Conservation (phyloP, 176 grass and related monocot species). For the Chloris gayana region DNA sequence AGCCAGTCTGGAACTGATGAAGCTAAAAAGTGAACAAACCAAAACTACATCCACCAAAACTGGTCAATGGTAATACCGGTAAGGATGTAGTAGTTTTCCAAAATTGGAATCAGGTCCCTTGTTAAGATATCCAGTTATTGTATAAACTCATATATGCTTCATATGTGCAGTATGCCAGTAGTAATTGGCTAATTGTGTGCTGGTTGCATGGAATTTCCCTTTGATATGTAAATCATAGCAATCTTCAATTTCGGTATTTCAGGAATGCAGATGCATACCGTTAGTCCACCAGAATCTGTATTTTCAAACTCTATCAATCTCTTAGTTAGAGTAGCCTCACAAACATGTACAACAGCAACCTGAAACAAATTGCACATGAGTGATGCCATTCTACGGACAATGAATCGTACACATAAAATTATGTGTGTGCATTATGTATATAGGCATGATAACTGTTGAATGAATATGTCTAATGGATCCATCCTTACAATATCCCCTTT, state of each 20-base stretch:
- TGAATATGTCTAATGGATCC: constrained; percentile 23
- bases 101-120: too few species aligned
- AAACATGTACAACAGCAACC: constrained; percentile 85
- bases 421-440: background rate
- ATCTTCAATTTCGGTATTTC: background rate
- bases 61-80: too few species aligned
- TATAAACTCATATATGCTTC: too few species aligned
- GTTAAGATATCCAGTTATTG: too few species aligned
- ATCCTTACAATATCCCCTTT: constrained; percentile 83
- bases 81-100: too few species aligned
- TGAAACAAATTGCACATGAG: constrained; percentile 40
- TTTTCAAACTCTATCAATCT: constrained; percentile 92
- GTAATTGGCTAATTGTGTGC: too few species aligned
- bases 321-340: constrained; percentile 86
- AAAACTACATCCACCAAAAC: too few species aligned
- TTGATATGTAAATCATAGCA: too few species aligned
- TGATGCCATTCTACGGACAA: background rate
- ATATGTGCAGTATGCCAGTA: too few species aligned
- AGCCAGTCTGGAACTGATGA: too few species aligned
- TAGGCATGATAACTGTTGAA: background rate
- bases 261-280: constrained; percentile 36
- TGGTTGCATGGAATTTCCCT: too few species aligned
- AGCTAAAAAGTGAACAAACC: too few species aligned
- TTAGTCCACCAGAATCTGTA: constrained; percentile 87
- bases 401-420: background rate